Base-by-base conservation (phyloP, 108 stramenopile genomes). In the Stephanodiscus triporus region DNA sequence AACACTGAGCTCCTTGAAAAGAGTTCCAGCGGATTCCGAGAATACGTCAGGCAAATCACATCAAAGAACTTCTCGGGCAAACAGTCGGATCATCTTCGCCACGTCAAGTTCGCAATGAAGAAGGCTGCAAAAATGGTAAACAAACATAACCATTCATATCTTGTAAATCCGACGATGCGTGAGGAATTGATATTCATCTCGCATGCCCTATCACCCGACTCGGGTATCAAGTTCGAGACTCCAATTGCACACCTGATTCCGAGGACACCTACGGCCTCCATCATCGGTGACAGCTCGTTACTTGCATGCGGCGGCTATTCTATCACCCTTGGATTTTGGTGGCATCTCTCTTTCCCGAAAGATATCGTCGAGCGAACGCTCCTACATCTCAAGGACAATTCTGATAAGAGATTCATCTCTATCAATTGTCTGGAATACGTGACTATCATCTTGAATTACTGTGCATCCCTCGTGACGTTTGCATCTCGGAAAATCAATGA, bases 381-480 rank as follows among this genome's bases (percentile, higher is more conserved):
- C 36, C 10, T 26, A 40, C 27, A 57, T 32, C 16, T 26, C 27
- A 26, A 26, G 27, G 29, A 57, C 16, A 57, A 57, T 30, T 24
- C 20, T 1, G 3, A 67, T 0, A 50, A 53, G 47, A 27, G 19
- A 14, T 20, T 67, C 6, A 53, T 67, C 16, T 50, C 49, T 19
- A 67, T 53, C 42, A 65, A 65, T 48, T 42, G 43, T n/a, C 66
- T 75, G 6, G 65, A 76, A 53, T 76, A 63, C 32, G 59, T 58
- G 0, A 26, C 50, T 4, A 56, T 57, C 19, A 70, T 77, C 19
- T 49, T 77, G 38, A 64, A 54, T 26, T 70, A 64, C 42, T 34
- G 34, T 2, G 76, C 62, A 4, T 37, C 76, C n/a, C 9, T 70
- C 6, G 36, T 32, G 6, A 55, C 51, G 26, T 26, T 58, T 23